These are phyloP conservation scores for Sugiyamaella americana DNA, from an alignment of 805 yeast species.

Conservation along the genomic window DNA sequence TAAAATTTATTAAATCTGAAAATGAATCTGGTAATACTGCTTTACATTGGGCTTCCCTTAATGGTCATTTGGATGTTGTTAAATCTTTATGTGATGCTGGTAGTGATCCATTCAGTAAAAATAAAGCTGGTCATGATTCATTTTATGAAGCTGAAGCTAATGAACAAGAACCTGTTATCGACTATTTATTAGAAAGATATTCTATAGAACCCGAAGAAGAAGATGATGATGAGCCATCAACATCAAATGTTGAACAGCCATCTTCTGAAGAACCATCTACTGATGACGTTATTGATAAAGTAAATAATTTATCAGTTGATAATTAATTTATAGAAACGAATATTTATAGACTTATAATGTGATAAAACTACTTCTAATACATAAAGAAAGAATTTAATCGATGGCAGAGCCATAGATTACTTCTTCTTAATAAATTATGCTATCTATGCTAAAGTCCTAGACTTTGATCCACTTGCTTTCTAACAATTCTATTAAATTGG, in stretches of 20 bases:
- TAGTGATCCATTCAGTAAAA: conserved; percentile 78
- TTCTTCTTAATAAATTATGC: neutral
- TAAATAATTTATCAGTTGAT: neutral
- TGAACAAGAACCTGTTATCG: conserved; percentile 68
- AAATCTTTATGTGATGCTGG: conserved; percentile 60
- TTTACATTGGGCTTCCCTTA: conserved; percentile 91
- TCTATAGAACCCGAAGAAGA: conserved; percentile 59
- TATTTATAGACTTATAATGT: neutral
- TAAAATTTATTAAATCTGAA: conserved; percentile 41
- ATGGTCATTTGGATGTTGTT: conserved; percentile 74
- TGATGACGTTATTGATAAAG: neutral
- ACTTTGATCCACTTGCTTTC: conserved; percentile 59
- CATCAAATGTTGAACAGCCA: neutral
- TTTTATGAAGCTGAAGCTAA: conserved; percentile 85
- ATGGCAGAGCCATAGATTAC: neutral
- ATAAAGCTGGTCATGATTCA: conserved; percentile 71
- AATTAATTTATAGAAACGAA: too few species aligned
- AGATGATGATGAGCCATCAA: conserved; percentile 34
- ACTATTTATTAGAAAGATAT: conserved; percentile 65
- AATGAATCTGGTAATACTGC: conserved; percentile 91
- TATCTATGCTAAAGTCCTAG: conserved; percentile 48
- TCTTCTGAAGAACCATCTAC: neutral
- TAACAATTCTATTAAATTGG: conserved; percentile 60
- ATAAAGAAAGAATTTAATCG: too few species aligned
- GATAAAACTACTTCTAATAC: too few species aligned